Base-by-base conservation (phyloP, 148 eudicot species). In the Rhododendron ferrugineum region DNA sequence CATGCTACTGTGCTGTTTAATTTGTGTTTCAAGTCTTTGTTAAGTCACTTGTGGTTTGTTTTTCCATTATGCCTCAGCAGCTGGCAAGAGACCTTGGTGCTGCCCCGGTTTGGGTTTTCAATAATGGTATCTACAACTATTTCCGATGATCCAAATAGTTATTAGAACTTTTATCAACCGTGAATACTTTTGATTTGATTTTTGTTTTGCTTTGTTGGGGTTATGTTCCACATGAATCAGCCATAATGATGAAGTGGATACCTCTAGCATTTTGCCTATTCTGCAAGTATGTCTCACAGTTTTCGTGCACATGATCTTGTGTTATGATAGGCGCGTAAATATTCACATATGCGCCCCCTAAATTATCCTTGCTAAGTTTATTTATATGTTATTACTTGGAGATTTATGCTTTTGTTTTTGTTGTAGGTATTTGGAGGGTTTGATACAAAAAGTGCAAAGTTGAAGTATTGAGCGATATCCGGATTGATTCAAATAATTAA, bases 51-150 rank as follows among this genome's bases (percentile, higher is more conserved):
- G 76, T 78, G 34, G 10, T 83, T 26, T 50, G 70, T 60, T 18
- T 22, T 34, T 34, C 64, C 62, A 60, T 85, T 74, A 64, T 54
- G 44, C 84, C 87, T 89, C 87, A 81, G 60, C 88, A 96, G 99
- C 91, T 96, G 85, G 95, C 99, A 26, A 97, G 95, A 87, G 99
- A 96, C 89, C 92, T 96, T 66, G 95, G 93, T 79, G 97, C 99
- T 85, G 86, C 88, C 60, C 99, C 99, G 11, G 85, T 95, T 49
- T 96, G 99, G 99, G 99, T 96, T 40, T 91, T 96, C 80, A 96
- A 96, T 87, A 94, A 89, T 77, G 99, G 98, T 96, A 92, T 32
- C 79, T 23, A 52, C 82, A 75, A 73, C 58, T 54, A 5, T 72
- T 50, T 81, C 13, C 20, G 16, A 74, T 66, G 62, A 11, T 80